Percentiles rank a stretch among this genome's conserved stretches.
Conservation (phyloP, 768 basidiomycete species). For the Tulasnella sp. region DNA sequence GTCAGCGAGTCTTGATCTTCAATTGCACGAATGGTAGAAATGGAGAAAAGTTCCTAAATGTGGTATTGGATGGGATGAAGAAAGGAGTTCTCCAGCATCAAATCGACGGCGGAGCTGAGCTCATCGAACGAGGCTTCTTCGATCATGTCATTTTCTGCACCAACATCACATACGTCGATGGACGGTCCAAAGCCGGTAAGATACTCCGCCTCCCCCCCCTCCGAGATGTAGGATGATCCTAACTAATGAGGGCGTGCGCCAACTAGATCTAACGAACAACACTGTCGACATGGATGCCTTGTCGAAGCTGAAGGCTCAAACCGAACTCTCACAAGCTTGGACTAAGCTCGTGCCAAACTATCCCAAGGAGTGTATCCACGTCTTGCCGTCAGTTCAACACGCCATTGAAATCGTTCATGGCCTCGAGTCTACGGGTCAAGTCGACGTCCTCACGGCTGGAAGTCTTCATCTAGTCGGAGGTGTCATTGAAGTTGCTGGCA, state of each 20-base stretch:
- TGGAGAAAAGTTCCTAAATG: slow-evolving; percentile 62
- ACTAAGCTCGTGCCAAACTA: slow-evolving; percentile 56
- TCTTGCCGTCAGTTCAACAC: slow-evolving; percentile 84
- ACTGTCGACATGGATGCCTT: slow-evolving; percentile 62
- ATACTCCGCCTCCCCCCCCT: too few species aligned
- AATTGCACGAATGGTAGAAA: slow-evolving; percentile 93
- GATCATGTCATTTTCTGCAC: slow-evolving; percentile 90
- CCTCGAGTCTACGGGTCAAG: slow-evolving; percentile 32
- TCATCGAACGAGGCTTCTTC: slow-evolving; percentile 52
- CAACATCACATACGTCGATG: slow-evolving; percentile 90
- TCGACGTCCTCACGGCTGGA: slow-evolving; percentile 73
- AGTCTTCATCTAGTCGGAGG: slow-evolving; percentile 94
- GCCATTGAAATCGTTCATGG: slow-evolving; percentile 64
- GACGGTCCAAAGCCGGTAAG: slow-evolving; percentile 85
- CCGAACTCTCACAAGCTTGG: slow-evolving; percentile 74
- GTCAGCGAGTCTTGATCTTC: slow-evolving; percentile 69
- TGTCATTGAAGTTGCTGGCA: slow-evolving; percentile 80
- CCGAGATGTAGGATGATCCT: slow-evolving; percentile 29
- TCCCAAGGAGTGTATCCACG: slow-evolving; percentile 60
- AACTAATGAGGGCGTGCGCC: neutral
- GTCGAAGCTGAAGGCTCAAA: slow-evolving; percentile 65
- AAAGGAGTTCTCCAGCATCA: slow-evolving; percentile 40
- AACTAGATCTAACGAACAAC: slow-evolving; percentile 69
- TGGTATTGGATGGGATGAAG: slow-evolving; percentile 52
- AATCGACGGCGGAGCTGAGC: slow-evolving; percentile 33